A percentile compares a stretch with the other conserved stretches of the same genome.
Conservation (phyloP, 2,329 filamentous ascomycete genomes). For the Monosporascus sp. region DNA sequence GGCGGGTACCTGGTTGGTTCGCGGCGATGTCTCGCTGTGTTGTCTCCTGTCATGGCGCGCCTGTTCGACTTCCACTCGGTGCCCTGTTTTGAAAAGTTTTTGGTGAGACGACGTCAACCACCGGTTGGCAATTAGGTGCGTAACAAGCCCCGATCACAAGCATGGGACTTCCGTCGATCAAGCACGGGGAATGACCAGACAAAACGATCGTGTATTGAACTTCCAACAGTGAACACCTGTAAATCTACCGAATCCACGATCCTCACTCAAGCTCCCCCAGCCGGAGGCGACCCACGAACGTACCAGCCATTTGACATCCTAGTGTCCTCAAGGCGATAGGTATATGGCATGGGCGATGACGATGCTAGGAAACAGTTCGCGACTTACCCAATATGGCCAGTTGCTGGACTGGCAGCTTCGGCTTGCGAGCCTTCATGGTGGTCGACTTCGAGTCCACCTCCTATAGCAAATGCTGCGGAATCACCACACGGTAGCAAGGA, state of each 20-base stretch:
- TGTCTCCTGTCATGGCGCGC: not conserved
- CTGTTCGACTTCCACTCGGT: slow-evolving; percentile 3
- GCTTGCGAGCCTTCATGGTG: slow-evolving; percentile 25
- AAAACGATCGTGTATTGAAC: not conserved
- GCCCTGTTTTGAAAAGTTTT: slow-evolving; percentile 8
- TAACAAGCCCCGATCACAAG: slow-evolving; percentile 2
- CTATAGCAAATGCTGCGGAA: no score
- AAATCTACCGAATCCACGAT: not conserved
- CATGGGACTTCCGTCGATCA: not conserved
- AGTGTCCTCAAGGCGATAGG: not conserved
- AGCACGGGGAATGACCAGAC: no score
- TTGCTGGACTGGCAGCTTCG: slow-evolving; percentile 71
- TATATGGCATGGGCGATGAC: slow-evolving; percentile 5
- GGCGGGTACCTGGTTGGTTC: slow-evolving; percentile 14
- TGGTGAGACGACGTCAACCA: slow-evolving; percentile 16
- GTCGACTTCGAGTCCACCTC: slow-evolving; percentile 8
- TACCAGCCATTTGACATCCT: not conserved
- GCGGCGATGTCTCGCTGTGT: slow-evolving; percentile 4
- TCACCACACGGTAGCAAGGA: no score
- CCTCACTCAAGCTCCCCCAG: not conserved
- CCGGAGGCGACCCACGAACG: not conserved
- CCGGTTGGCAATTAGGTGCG: slow-evolving; percentile 19
- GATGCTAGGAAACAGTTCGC: slow-evolving; percentile 3
- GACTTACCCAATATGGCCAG: slow-evolving; percentile 69
- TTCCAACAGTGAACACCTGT: not conserved